A percentile compares a stretch with the other conserved stretches of the same genome.
These are phyloP conservation scores for Cutaneotrichosporon sp. DNA, from an alignment of 1,284 basidiomycete species.

Conservation along the genomic window DNA sequence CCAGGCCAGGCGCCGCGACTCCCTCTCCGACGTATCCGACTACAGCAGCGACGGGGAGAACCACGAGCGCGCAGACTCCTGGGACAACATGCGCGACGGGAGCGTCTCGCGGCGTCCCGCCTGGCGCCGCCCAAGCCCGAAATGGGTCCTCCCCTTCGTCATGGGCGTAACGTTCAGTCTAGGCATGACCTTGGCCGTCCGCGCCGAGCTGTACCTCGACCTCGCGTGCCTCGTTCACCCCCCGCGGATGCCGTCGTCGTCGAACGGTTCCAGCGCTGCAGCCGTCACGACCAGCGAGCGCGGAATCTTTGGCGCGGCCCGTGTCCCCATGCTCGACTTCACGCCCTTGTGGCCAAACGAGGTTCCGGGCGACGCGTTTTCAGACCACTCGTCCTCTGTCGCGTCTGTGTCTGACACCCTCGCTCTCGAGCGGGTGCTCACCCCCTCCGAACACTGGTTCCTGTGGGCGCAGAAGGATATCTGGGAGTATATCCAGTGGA, in stretches of 20 bases:
- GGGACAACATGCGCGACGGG: constrained; percentile 29
- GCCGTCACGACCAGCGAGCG: not conserved
- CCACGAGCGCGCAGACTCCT: constrained; percentile 1
- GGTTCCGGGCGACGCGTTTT: too few species aligned
- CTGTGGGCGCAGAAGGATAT: constrained; percentile 36
- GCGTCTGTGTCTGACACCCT: not conserved
- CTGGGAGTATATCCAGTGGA: constrained; percentile 14
- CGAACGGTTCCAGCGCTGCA: not conserved
- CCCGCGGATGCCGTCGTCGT: constrained; percentile 17
- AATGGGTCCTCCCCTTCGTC: constrained; percentile 44
- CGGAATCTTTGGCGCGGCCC: not conserved
- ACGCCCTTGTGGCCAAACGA: not conserved
- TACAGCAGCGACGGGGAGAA: not conserved
- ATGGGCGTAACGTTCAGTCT: constrained; percentile 31
- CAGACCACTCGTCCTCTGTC: not conserved
- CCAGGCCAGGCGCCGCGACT: not conserved
- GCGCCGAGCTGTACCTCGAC: constrained; percentile 43
- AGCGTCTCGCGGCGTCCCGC: constrained; percentile 26
- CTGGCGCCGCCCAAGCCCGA: constrained; percentile 39
- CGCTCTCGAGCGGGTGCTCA: constrained; percentile 9
- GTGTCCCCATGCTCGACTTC: not conserved
- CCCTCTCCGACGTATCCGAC: not conserved
- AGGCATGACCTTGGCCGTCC: constrained; percentile 41
- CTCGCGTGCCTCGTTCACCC: constrained; percentile 47
- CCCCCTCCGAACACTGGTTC: constrained; percentile 45